phyloP scores from a whole-genome alignment of 306 rosid species.

The Coriaria nepalensis region DNA sequence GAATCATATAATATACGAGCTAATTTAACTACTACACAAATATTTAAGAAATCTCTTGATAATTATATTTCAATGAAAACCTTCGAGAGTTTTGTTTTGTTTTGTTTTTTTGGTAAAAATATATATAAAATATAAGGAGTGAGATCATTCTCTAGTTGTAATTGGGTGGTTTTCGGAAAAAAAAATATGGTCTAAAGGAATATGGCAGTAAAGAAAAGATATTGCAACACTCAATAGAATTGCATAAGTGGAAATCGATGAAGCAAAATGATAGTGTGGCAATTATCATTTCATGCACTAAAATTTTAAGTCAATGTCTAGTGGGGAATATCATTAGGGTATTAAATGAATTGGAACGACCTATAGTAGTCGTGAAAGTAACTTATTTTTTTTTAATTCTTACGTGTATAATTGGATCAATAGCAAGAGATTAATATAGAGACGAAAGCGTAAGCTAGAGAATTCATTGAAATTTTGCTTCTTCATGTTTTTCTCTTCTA shows the following conservation, averaged over 20 bases:
- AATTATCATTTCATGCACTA: constrained; percentile 20
- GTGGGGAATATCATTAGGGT: constrained; percentile 38
- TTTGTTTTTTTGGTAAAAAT: no score
- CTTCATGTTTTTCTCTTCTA: no score
- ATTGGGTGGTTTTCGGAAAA: background rate
- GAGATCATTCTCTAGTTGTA: background rate
- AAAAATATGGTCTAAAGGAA: background rate
- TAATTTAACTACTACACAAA: no score
- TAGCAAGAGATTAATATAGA: no score
- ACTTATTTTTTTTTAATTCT: no score
- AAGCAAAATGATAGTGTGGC: constrained; percentile 20
- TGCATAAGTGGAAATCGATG: constrained; percentile 51
- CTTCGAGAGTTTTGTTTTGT: no score
- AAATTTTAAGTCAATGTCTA: constrained; percentile 20
- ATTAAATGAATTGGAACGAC: background rate
- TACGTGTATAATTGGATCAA: no score
- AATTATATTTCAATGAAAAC: no score
- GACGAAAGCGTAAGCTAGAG: no score
- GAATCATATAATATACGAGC: no score
- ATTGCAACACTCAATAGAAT: constrained; percentile 14
- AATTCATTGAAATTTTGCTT: no score
- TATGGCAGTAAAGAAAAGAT: constrained; percentile 16
- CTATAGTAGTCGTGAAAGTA: background rate
- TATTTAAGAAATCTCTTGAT: no score
- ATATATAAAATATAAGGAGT: background rate